phyloP scores from a whole-genome alignment of 208 protist genomes.

The Angomonas desouzai region DNA sequence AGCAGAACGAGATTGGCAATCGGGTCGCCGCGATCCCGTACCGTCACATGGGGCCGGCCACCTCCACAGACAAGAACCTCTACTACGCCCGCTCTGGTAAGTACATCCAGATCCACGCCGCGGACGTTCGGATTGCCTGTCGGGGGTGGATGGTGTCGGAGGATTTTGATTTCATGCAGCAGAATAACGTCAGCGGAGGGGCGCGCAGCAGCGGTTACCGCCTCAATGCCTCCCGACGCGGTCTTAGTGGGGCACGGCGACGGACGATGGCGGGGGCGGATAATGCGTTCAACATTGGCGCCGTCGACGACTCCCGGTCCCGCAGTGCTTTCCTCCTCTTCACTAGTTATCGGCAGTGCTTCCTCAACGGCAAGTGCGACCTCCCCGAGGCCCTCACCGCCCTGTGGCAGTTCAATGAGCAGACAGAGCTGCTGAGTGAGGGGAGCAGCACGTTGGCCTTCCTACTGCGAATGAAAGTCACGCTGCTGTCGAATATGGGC shows the following conservation, averaged over 20 bases:
- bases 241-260: not conserved
- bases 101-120: constrained; percentile 39
- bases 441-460: constrained; percentile 29
- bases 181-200: constrained; percentile 11
- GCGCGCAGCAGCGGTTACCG: constrained; percentile 3
- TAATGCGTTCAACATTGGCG: constrained; percentile 8
- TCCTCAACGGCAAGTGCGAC: constrained; percentile 30
- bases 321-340: constrained; percentile 21
- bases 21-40: constrained; percentile 22
- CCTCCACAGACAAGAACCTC: constrained; percentile 25
- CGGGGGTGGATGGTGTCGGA: constrained; percentile 38
- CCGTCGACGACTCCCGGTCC: constrained; percentile 21
- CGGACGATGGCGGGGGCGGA: not conserved
- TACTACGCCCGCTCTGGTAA: constrained; percentile 36
- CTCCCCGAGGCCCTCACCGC: constrained; percentile 31
- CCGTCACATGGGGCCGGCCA: constrained; percentile 13
- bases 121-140: constrained; percentile 39
- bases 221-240: not conserved
- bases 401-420: constrained; percentile 34
- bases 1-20: constrained; percentile 35
- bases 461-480: constrained; percentile 28
- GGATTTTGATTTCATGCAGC: constrained; percentile 43
- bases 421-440: constrained; percentile 25
- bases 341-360: constrained; percentile 24
- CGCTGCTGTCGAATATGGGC: constrained; percentile 28